Evolutionary conservation across 2,329 filamentous ascomycete genomes (phyloP).

Genomic region (Beauveria asiatica): DNA sequence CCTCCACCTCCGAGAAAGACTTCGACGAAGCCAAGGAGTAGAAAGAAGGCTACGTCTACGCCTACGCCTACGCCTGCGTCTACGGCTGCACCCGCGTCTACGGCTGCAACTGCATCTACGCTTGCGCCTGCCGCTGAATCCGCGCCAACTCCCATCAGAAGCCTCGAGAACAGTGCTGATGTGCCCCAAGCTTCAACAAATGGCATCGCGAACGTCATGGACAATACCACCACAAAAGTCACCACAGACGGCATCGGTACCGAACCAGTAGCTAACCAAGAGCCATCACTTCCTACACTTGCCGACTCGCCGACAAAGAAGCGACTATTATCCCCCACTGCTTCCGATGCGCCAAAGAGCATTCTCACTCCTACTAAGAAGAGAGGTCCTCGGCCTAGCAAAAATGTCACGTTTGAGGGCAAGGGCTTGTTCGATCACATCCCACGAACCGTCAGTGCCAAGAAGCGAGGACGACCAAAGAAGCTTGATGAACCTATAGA

Average conservation of each 20-base stretch:
- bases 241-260: not conserved
- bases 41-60: slow-evolving; percentile 1
- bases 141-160: not conserved
- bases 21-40: slow-evolving; percentile 8
- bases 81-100: no score
- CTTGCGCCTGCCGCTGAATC: not conserved
- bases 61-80: not conserved
- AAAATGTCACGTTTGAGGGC: slow-evolving; percentile 47
- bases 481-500: slow-evolving; percentile 24
- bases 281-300: not conserved
- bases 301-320: slow-evolving; percentile 10
- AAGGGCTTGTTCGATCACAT: slow-evolving; percentile 43
- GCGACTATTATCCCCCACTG: slow-evolving; percentile 6
- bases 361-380: slow-evolving; percentile 49
- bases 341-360: slow-evolving; percentile 34
- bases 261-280: not conserved
- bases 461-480: slow-evolving; percentile 21
- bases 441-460: slow-evolving; percentile 28
- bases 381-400: slow-evolving; percentile 31
- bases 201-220: slow-evolving; percentile 1
- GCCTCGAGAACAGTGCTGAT: not conserved
- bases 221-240: no score
- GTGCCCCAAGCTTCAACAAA: slow-evolving; percentile 10
- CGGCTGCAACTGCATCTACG: not conserved
- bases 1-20: slow-evolving; percentile 12